Evolutionary conservation across 495 filamentous ascomycete genomes (phyloP).

Genomic region (Hypoxylon subgilvum): DNA sequence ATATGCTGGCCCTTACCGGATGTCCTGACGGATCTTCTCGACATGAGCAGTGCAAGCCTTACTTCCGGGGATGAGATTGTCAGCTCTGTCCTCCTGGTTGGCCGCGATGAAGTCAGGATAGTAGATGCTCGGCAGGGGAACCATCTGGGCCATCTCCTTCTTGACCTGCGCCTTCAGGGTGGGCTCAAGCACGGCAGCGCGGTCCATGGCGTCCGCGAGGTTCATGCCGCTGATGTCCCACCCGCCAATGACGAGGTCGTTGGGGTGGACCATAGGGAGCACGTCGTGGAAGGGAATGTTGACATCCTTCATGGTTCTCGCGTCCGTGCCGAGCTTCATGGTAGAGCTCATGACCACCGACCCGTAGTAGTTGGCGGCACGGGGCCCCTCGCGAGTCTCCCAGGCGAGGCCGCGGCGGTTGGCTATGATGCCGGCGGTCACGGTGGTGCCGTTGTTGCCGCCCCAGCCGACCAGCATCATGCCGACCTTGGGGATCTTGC

Average conservation of each 20-base stretch:
- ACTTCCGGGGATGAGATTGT: conserved; percentile 83
- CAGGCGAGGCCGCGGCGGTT: conserved; percentile 86
- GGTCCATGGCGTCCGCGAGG: conserved; percentile 91
- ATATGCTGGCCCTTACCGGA: conserved; percentile 66
- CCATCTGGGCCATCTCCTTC: conserved; percentile 91
- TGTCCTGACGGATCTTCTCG: conserved; percentile 92
- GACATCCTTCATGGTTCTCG: conserved; percentile 84
- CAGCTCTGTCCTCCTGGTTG: conserved; percentile 96
- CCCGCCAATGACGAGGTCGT: conserved; percentile 92
- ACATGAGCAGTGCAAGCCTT: conserved; percentile 88
- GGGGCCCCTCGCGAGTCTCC: conserved; percentile 90
- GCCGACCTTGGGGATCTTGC: conserved; percentile 89
- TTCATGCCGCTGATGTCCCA: conserved; percentile 96
- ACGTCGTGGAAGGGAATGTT: conserved; percentile 95
- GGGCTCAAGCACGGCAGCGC: conserved; percentile 91
- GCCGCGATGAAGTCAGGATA: conserved; percentile 99
- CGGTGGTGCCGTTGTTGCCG: conserved; percentile 97
- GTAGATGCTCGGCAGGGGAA: conserved; percentile 92
- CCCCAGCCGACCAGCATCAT: conserved; percentile 98
- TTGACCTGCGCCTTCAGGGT: conserved; percentile 84
- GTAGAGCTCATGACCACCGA: conserved; percentile 97
- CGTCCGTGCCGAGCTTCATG: conserved; percentile 90
- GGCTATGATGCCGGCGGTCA: conserved; percentile 96
- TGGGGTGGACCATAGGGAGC: conserved; percentile 96
- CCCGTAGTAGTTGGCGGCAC: conserved; percentile 93